A percentile compares a stretch with the other conserved stretches of the same genome.
These are phyloP conservation scores for Didymosphaeria variabile DNA, from an alignment of 2,329 filamentous ascomycete species.

Conservation along the genomic window DNA sequence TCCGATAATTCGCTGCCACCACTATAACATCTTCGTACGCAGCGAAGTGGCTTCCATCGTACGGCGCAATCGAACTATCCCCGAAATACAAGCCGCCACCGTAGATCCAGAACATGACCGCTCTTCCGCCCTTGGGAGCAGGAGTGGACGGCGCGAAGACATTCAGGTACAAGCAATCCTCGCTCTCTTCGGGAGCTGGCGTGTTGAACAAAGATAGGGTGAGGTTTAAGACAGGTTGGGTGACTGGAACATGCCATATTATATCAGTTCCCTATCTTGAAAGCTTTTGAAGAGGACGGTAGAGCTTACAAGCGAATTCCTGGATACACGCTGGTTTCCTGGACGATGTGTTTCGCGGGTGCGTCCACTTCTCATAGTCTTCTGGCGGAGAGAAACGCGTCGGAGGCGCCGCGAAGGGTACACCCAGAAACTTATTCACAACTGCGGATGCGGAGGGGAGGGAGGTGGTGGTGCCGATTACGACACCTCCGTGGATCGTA, in stretches of 20 bases:
- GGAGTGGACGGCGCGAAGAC: slow-evolving; percentile 43
- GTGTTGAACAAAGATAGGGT: slow-evolving; percentile 34
- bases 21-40: slow-evolving; percentile 42
- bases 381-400: slow-evolving; percentile 35
- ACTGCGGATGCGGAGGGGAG: slow-evolving; percentile 28
- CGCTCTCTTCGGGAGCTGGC: slow-evolving; percentile 36
- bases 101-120: slow-evolving; percentile 45
- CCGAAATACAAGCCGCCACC: slow-evolving; percentile 41
- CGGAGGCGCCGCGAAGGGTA: slow-evolving; percentile 42
- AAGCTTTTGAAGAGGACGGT: not conserved
- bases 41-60: slow-evolving; percentile 41
- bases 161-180: slow-evolving; percentile 54
- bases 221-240: slow-evolving; percentile 24
- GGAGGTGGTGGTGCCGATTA: slow-evolving; percentile 38
- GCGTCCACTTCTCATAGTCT: slow-evolving; percentile 22
- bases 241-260: slow-evolving; percentile 22
- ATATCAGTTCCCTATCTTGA: not conserved
- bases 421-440: slow-evolving; percentile 43
- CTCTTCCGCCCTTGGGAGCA: slow-evolving; percentile 24
- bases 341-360: slow-evolving; percentile 26
- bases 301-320: slow-evolving; percentile 32
- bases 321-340: slow-evolving; percentile 37
- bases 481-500: slow-evolving; percentile 32
- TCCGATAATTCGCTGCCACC: slow-evolving; percentile 41
- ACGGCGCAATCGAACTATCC: slow-evolving; percentile 23